A percentile compares a stretch with the other conserved stretches of the same genome.
Conservation (phyloP, 2,329 filamentous ascomycete genomes). For the Aspergillus flavus region DNA sequence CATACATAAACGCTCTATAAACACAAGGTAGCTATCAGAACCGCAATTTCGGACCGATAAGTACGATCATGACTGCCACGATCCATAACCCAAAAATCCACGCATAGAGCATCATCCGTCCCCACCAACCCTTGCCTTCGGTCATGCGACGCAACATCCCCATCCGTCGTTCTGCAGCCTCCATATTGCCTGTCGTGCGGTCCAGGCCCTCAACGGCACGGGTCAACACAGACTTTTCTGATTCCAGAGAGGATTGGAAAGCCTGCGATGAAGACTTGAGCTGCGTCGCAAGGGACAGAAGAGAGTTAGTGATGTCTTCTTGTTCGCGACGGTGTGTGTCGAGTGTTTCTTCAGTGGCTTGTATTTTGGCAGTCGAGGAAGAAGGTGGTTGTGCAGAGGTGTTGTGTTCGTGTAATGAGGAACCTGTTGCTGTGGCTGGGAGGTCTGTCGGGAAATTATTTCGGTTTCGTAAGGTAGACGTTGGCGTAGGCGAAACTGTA, state of each 20-base stretch:
- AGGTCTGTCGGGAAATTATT: constrained; percentile 17
- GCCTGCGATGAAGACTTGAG: constrained; percentile 74
- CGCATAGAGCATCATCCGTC: constrained; percentile 77
- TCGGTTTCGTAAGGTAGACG: constrained; percentile 32
- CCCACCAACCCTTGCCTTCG: constrained; percentile 87
- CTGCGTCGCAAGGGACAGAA: constrained; percentile 76
- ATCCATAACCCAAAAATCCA: constrained; percentile 83
- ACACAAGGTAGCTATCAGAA: constrained; percentile 56
- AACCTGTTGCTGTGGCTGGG: constrained; percentile 20
- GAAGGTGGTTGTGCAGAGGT: constrained; percentile 8
- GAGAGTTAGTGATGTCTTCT: constrained; percentile 76
- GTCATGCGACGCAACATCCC: constrained; percentile 75
- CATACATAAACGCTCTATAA: neutral
- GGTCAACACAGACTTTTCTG: constrained; percentile 71
- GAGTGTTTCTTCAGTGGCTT: constrained; percentile 69
- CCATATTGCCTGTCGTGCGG: constrained; percentile 74
- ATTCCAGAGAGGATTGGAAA: constrained; percentile 73
- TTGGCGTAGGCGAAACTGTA: constrained; percentile 13
- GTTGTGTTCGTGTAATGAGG: constrained; percentile 9
- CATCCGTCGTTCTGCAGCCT: constrained; percentile 76
- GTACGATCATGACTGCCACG: constrained; percentile 76
- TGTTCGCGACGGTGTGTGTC: constrained; percentile 79
- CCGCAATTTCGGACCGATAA: constrained; percentile 82
- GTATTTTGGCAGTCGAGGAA: constrained; percentile 21
- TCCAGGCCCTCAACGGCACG: constrained; percentile 75